A percentile compares a stretch with the other conserved stretches of the same genome.
Conservation (phyloP, 805 yeast genomes). For the Sporopachydermia quercuum region DNA sequence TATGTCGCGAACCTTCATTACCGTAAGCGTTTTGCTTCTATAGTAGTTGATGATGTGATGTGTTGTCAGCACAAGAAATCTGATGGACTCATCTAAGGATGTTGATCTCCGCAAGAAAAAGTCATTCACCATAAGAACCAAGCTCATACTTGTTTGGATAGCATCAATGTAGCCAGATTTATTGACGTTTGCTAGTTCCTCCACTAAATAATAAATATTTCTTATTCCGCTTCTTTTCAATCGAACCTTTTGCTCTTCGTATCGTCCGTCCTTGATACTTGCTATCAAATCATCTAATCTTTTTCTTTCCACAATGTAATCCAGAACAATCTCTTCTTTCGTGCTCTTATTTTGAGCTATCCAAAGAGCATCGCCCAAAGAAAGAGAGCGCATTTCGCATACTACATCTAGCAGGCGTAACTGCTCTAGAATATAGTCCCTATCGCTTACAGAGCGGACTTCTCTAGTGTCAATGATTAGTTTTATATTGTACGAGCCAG, state of each 20-base stretch:
- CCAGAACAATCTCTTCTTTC: conserved; percentile 50
- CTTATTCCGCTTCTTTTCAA: conserved; percentile 52
- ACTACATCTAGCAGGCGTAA: conserved; percentile 33
- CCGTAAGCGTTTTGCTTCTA: conserved; percentile 25
- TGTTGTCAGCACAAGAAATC: conserved; percentile 38
- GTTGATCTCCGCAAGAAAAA: conserved; percentile 57
- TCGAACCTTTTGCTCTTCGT: conserved; percentile 73
- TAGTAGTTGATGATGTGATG: conserved; percentile 27
- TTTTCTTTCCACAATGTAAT: conserved; percentile 82
- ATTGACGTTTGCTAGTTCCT: conserved; percentile 44
- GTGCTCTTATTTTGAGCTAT: conserved; percentile 52
- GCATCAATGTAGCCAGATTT: conserved; percentile 29
- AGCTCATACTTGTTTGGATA: conserved; percentile 61
- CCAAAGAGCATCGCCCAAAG: conserved; percentile 88
- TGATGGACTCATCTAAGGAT: conserved; percentile 61
- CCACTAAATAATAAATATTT: conserved; percentile 64
- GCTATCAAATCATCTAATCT: conserved; percentile 71
- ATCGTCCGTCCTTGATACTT: conserved; percentile 81
- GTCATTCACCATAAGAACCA: conserved; percentile 46
- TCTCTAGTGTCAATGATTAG: conserved; percentile 75
- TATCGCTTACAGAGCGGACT: conserved; percentile 47
- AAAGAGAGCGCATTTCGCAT: conserved; percentile 39
- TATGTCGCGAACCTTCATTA: conserved; percentile 35
- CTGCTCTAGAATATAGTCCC: conserved; percentile 53
- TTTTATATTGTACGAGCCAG: conserved; percentile 40